Conservation (phyloP, 1,139 yeast species). For the Starmera stellimalicola region DNA sequence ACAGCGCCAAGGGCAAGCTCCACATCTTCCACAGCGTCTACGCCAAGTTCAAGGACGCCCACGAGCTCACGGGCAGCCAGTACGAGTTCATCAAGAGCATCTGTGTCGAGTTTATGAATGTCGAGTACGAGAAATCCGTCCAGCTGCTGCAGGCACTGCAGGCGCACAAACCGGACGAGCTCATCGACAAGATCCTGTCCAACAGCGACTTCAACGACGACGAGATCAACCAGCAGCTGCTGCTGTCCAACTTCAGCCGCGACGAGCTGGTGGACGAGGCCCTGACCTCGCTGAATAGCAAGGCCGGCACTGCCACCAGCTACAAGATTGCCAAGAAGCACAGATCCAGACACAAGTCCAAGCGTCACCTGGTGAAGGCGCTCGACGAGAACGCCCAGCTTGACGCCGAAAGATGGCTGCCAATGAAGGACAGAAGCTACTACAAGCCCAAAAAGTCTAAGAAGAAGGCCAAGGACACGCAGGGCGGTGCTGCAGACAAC, state of each 20-base stretch:
- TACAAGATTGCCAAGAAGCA: conserved; percentile 21
- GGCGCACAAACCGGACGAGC: conserved; percentile 20
- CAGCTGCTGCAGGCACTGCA: conserved; percentile 26
- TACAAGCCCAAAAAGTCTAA: conserved; percentile 60
- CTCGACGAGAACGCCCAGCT: conserved; percentile 28
- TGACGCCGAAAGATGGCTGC: conserved; percentile 84
- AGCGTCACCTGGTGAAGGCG: conserved; percentile 31
- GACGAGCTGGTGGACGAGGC: conserved; percentile 30
- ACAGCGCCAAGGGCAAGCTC: conserved; percentile 20
- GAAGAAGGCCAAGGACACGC: conserved; percentile 47
- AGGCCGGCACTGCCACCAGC: conserved; percentile 11
- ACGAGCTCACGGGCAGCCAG: conserved; percentile 16
- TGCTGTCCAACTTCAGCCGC: conserved; percentile 28
- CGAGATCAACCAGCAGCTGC: conserved; percentile 26
- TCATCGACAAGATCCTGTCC: conserved; percentile 21
- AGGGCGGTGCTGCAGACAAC: conserved; percentile 63
- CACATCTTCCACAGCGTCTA: conserved; percentile 23
- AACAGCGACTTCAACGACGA: conserved; percentile 5
- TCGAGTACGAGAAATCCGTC: conserved; percentile 20
- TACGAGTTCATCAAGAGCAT: conserved; percentile 34
- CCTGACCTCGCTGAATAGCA: conserved; percentile 24
- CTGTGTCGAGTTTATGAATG: conserved; percentile 36
- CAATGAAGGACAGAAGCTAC: conserved; percentile 73
- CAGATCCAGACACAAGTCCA: conserved; percentile 17
- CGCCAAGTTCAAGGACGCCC: conserved; percentile 8